A percentile compares a stretch with the other conserved stretches of the same genome.
phyloP scores from a whole-genome alignment of 139 green algal genomes.

The Chlamydomonas schloesseri region DNA sequence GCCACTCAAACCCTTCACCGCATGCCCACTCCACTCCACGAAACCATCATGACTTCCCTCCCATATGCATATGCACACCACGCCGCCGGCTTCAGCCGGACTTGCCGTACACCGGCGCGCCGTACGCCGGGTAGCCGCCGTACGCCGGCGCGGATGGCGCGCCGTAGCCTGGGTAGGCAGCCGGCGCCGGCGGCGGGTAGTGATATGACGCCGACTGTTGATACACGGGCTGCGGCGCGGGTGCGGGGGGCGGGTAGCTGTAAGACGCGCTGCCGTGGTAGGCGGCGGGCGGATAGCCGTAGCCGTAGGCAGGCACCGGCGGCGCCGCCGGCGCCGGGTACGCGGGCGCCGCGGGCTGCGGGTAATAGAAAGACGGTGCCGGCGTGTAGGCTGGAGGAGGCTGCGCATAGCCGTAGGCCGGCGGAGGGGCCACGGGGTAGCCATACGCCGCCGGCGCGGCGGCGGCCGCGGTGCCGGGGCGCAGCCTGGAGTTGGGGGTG shows the following conservation, averaged over 20 bases:
- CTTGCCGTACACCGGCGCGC: no score
- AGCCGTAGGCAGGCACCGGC: neutral
- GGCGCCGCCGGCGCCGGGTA: neutral
- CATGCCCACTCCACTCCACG: no score
- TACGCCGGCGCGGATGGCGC: neutral
- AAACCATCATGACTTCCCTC: no score
- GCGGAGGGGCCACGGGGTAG: no score
- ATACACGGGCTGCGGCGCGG: neutral
- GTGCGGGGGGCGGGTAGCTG: neutral
- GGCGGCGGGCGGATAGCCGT: constrained; percentile 9
- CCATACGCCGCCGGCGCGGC: no score
- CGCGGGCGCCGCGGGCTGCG: neutral
- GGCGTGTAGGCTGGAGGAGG: neutral
- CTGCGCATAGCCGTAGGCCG: neutral
- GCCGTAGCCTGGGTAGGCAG: no score
- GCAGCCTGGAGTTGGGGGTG: constrained; percentile 21
- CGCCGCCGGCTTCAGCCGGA: no score
- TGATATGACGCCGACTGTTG: neutral
- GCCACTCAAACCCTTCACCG: no score
- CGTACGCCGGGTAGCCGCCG: no score
- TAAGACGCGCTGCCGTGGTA: neutral
- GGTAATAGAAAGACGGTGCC: neutral
- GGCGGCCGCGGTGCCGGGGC: neutral
- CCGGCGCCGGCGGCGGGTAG: neutral
- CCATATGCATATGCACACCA: no score